phyloP scores from a whole-genome alignment of 2,329 filamentous ascomycete genomes.

The Lachnellula occidentalis region DNA sequence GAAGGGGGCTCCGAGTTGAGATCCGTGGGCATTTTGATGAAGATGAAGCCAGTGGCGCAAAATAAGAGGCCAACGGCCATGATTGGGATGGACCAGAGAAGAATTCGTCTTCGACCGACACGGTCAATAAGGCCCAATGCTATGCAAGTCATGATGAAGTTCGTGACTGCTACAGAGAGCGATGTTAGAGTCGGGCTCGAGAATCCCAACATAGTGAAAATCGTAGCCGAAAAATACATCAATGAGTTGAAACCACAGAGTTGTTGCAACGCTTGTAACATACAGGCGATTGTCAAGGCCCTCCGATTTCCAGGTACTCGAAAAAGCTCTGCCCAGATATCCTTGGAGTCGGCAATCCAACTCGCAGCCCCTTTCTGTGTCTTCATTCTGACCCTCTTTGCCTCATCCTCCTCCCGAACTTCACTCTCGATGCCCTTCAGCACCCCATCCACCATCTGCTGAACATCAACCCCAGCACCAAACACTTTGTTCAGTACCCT shows the following conservation, averaged over 20 bases:
- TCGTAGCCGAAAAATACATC: slow-evolving; percentile 87
- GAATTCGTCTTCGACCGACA: slow-evolving; percentile 71
- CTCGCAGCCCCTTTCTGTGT: slow-evolving; percentile 13
- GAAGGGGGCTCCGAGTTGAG: slow-evolving; percentile 24
- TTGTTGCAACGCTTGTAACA: slow-evolving; percentile 83
- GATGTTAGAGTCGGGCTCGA: slow-evolving; percentile 73
- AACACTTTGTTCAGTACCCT: slow-evolving; percentile 61
- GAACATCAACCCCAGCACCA: slow-evolving; percentile 40
- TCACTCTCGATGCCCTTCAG: slow-evolving; percentile 68
- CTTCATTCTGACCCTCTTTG: slow-evolving; percentile 29
- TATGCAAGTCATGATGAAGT: slow-evolving; percentile 72
- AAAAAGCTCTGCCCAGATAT: slow-evolving; percentile 49
- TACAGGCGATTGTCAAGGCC: slow-evolving; percentile 77
- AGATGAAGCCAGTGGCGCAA: slow-evolving; percentile 67
- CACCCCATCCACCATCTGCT: slow-evolving; percentile 50
- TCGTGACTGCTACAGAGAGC: slow-evolving; percentile 74
- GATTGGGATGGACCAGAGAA: slow-evolving; percentile 77
- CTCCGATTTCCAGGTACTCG: slow-evolving; percentile 59
- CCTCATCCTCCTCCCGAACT: slow-evolving; percentile 62
- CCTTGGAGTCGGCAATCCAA: slow-evolving; percentile 27
- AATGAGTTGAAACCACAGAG: slow-evolving; percentile 86
- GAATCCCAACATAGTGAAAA: slow-evolving; percentile 74
- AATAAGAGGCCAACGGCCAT: slow-evolving; percentile 71
- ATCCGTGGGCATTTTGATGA: slow-evolving; percentile 36
- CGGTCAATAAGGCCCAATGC: slow-evolving; percentile 74